Base-by-base conservation (phyloP, 208 protist genomes). In the Leishmania tropica region DNA sequence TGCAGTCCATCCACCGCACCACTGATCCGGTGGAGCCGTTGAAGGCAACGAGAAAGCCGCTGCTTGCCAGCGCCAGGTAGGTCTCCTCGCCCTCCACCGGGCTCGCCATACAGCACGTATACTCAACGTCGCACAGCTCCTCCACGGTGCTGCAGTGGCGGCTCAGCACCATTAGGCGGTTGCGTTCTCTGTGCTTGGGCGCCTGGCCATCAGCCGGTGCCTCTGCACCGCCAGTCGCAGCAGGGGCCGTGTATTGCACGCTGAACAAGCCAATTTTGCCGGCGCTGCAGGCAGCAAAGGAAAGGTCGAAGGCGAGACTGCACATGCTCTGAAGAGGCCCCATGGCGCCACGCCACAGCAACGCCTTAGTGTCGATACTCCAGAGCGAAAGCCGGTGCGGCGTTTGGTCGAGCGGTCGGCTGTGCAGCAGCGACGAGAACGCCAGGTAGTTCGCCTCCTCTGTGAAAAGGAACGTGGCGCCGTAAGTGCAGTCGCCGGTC, bases 1-100 rank as follows among this genome's bases (percentile, higher is more conserved):
- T 96, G 84, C 93, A 94, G 81, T 97, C 92, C 94, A 97, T 97
- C 93, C 94, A 97, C n/a, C 90, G 90, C 56, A 93, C 60, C 31
- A 95, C 86, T 0, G 89, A 82, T 8, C 94, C 93, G 35, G 82
- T 94, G 17, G 78, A 62, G n/a, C 71, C 53, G 82, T 94, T 88
- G 73, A 96, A 90, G 19, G 88, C 86, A 17, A 97, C 91, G 21
- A 97, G 77, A 80, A 88, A 92, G 54, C 94, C 94, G 7, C 31
- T 79, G 21, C 77, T 80, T 1, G 94, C 95, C 19, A 97, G 88
- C 15, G 86, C 93, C 5, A 91, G 45, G 64, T 92, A 91, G 5
- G 76, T 80, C 70, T 81, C 77, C 56, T 87, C 90, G 5, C 60
- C 78, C 24, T 67, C 74, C n/a, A 74, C 79, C 6, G 71, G 64